phyloP scores from a whole-genome alignment of 2,329 filamentous ascomycete species.

The Aspergillus ochraceus region DNA sequence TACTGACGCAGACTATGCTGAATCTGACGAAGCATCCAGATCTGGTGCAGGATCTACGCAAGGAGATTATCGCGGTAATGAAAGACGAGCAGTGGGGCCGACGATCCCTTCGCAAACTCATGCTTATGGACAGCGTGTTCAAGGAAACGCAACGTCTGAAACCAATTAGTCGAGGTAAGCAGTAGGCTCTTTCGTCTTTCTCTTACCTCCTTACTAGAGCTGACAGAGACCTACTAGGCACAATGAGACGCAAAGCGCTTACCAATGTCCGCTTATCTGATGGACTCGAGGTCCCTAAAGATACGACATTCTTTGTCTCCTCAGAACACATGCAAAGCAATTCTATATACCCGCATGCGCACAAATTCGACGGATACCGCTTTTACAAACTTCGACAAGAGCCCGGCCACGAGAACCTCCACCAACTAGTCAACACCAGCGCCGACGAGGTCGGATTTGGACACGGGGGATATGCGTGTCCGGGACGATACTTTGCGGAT shows the following conservation, averaged over 20 bases:
- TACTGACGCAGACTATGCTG: not conserved
- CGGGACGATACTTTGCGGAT: conserved; percentile 33
- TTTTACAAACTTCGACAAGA: conserved; percentile 47
- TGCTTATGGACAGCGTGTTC: conserved; percentile 25
- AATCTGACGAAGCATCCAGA: not conserved
- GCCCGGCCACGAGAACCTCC: conserved; percentile 31
- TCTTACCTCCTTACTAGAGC: not conserved
- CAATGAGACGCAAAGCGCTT: not conserved
- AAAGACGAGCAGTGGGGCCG: conserved; percentile 7
- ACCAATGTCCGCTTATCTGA: conserved; percentile 30
- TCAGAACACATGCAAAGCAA: not conserved
- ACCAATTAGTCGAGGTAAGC: conserved; percentile 2
- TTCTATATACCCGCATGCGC: conserved; percentile 42
- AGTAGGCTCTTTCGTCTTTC: not conserved
- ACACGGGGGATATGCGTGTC: conserved; percentile 53
- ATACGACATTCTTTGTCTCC: conserved; percentile 26
- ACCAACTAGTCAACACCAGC: conserved; percentile 55
- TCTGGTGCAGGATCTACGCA: conserved; percentile 7
- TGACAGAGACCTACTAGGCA: not conserved
- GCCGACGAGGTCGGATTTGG: conserved; percentile 56
- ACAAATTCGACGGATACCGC: conserved; percentile 52
- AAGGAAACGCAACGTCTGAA: conserved; percentile 24
- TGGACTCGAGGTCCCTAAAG: conserved; percentile 49
- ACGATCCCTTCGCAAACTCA: conserved; percentile 5
- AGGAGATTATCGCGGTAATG: conserved; percentile 9